These are phyloP conservation scores for Rhizopogon rudus DNA, from an alignment of 768 basidiomycete genomes.

Conservation along the genomic window DNA sequence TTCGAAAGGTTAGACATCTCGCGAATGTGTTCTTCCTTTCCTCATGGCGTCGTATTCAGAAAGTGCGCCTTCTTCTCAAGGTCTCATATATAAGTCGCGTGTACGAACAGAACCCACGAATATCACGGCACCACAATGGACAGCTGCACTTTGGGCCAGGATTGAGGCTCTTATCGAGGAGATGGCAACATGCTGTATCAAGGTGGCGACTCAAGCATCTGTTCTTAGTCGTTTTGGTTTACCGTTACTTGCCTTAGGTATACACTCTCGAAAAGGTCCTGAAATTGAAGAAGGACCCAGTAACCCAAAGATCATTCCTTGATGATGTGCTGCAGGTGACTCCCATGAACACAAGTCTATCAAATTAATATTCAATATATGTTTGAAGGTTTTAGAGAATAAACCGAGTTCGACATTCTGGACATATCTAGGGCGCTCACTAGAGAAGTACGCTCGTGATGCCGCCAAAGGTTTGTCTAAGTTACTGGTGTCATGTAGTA, in stretches of 20 bases:
- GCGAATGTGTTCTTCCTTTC: neutral
- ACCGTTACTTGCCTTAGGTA: constrained; percentile 46
- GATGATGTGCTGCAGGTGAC: constrained; percentile 90
- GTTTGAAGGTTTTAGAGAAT: constrained; percentile 69
- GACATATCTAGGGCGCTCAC: constrained; percentile 70
- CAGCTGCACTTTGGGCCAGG: constrained; percentile 72
- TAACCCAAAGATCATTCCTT: constrained; percentile 73
- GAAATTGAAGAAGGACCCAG: constrained; percentile 78
- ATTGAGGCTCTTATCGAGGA: constrained; percentile 83
- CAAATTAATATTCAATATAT: neutral
- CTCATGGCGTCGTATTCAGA: constrained; percentile 4
- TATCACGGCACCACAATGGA: constrained; percentile 82
- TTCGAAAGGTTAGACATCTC: constrained; percentile 54
- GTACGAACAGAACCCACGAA: constrained; percentile 89
- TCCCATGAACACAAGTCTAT: neutral
- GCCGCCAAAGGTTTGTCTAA: constrained; percentile 60
- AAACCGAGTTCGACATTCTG: constrained; percentile 92
- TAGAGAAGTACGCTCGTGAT: constrained; percentile 82
- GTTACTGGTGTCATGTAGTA: neutral
- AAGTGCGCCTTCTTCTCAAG: constrained; percentile 22
- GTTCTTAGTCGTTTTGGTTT: neutral
- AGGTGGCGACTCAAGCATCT: constrained; percentile 38
- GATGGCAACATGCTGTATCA: constrained; percentile 87
- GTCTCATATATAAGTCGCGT: constrained; percentile 74
- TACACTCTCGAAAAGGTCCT: constrained; percentile 95